Evolutionary conservation across 2,329 filamentous ascomycete genomes (phyloP).

Genomic region (Apiospora malaysiana): DNA sequence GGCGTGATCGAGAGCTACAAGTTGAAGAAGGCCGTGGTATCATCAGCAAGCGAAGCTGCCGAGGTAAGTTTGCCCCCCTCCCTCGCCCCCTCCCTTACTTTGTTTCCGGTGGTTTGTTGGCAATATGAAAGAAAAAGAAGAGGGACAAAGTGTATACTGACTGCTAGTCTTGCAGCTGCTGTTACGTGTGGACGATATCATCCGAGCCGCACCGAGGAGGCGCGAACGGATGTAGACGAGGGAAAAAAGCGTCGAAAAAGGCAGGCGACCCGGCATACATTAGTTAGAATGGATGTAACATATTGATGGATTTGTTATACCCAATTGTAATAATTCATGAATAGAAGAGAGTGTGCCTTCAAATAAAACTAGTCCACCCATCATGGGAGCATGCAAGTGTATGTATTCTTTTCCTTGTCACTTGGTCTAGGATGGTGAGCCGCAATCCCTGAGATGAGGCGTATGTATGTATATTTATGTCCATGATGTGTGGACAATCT

Average conservation of each 20-base stretch:
- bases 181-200: slow-evolving; percentile 96
- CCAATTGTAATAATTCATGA: slow-evolving; percentile 25
- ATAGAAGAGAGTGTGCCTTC: slow-evolving; percentile 16
- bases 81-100: neutral
- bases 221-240: slow-evolving; percentile 72
- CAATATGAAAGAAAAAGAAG: neutral
- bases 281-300: slow-evolving; percentile 24
- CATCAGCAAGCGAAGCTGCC: slow-evolving; percentile 92
- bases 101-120: neutral
- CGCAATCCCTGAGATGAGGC: too few species aligned
- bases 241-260: neutral
- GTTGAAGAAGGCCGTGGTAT: slow-evolving; percentile 97
- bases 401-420: too few species aligned
- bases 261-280: slow-evolving; percentile 11
- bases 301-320: slow-evolving; percentile 26
- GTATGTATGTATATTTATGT: too few species aligned
- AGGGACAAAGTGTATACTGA: slow-evolving; percentile 32
- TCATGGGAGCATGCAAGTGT: neutral
- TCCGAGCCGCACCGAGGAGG: slow-evolving; percentile 86
- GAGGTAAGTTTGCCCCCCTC: slow-evolving; percentile 69
- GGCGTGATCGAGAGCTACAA: slow-evolving; percentile 99
- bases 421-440: too few species aligned
- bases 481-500: too few species aligned
- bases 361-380: too few species aligned
- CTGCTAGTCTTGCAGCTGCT: slow-evolving; percentile 65